Evolutionary conservation across 148 eudicot genomes (phyloP).

Genomic region (Silene conica): DNA sequence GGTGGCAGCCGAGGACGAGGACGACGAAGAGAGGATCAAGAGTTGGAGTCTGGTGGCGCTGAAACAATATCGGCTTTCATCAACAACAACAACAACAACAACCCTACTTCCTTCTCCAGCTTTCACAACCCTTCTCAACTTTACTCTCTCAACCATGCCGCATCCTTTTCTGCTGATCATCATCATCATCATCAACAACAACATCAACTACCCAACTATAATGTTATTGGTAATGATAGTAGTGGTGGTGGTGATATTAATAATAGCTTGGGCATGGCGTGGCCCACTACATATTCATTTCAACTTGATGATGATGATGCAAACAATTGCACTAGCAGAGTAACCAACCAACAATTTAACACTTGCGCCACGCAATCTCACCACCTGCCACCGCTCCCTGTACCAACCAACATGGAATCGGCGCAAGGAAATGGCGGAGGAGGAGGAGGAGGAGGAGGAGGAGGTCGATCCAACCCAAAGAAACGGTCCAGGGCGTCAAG

Average conservation of each 20-base stretch:
- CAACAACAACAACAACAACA: no score
- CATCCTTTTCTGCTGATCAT: constrained; percentile 4
- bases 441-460: constrained; percentile 16
- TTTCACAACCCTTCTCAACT: constrained; percentile 18
- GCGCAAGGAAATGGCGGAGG: constrained; percentile 12
- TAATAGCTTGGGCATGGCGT: constrained; percentile 27
- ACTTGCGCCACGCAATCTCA: background rate
- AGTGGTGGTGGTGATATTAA: background rate
- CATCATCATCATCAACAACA: constrained; percentile 16
- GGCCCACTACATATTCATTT: constrained; percentile 32
- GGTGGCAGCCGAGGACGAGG: constrained; percentile 42
- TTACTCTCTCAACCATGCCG: constrained; percentile 18
- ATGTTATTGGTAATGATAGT: no score
- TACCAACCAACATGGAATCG: background rate
- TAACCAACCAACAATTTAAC: background rate
- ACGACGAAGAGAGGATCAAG: constrained; percentile 64
- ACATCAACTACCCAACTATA: background rate
- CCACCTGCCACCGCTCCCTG: constrained; percentile 8
- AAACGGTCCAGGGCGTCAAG: constrained; percentile 68
- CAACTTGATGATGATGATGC: constrained; percentile 23
- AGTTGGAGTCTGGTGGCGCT: constrained; percentile 32
- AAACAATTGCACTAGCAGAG: constrained; percentile 10
- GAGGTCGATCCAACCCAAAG: constrained; percentile 44
- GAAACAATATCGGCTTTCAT: constrained; percentile 20
- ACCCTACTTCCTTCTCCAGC: constrained; percentile 9